Evolutionary conservation across 306 rosid genomes (phyloP).

Genomic region (Gillenia trifoliata): DNA sequence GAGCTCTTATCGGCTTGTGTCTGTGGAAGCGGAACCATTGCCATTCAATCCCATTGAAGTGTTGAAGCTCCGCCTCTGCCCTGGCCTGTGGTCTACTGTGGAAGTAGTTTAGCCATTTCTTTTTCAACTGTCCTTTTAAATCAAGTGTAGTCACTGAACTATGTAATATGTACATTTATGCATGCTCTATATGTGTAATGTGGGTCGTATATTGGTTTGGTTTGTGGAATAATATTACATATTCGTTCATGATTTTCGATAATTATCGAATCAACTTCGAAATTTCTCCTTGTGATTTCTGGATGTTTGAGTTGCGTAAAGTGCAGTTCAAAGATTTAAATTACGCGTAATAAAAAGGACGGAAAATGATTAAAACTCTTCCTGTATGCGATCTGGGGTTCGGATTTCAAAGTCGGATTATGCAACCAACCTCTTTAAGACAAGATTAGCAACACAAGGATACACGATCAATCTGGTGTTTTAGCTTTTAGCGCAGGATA

Average conservation of each 20-base stretch:
- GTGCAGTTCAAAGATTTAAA: background rate
- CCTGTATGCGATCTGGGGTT: too few relatives aligned
- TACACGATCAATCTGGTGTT: background rate
- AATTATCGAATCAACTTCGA: background rate
- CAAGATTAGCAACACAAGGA: background rate
- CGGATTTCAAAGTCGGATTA: background rate
- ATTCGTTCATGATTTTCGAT: conserved; percentile 1
- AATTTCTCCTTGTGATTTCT: background rate
- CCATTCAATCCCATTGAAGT: conserved; percentile 10
- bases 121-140: conserved; percentile 9
- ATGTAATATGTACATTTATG: conserved; percentile 37
- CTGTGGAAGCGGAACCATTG: conserved; percentile 24
- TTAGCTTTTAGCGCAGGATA: background rate
- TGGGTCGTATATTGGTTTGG: conserved; percentile 32
- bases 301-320: background rate
- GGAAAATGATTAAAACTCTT: background rate
- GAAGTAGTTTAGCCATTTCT: conserved; percentile 23
- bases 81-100: conserved; percentile 16
- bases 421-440: background rate
- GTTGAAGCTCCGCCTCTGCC: conserved; percentile 10
- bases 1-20: conserved; percentile 13
- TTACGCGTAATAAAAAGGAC: background rate
- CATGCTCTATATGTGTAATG: conserved; percentile 29
- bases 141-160: conserved; percentile 24
- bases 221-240: conserved; percentile 25